Evolutionary conservation across 371 early-diverging fungal genomes (phyloP).

Genomic region (Rhizopus sp.): DNA sequence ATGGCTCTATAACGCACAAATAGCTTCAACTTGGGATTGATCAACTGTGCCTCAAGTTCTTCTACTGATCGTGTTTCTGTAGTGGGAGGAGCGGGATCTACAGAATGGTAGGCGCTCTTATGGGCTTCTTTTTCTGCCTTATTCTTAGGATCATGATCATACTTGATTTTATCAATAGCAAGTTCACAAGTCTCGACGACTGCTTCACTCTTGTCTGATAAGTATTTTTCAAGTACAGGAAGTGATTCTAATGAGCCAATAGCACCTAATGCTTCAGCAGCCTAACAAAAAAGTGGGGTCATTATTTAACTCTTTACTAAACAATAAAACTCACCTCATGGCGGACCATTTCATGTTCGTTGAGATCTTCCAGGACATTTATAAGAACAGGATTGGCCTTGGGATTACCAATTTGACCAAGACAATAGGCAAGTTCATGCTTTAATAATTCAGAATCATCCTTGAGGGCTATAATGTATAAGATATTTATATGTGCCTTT

Average conservation of each 20-base stretch:
- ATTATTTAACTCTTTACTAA: not conserved
- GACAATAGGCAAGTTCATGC: conserved; percentile 98
- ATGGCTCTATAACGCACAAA: conserved; percentile 98
- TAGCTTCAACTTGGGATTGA: conserved; percentile 74
- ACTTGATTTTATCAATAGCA: conserved; percentile 88
- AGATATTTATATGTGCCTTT: not conserved
- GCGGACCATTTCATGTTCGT: conserved; percentile 96
- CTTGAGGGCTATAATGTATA: conserved; percentile 60
- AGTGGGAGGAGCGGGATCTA: conserved; percentile 94
- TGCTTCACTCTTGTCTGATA: conserved; percentile 64
- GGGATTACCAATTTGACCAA: conserved; percentile 96
- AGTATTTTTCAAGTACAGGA: conserved; percentile 72
- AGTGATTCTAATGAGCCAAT: conserved; percentile 76
- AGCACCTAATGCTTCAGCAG: conserved; percentile 98
- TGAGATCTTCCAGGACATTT: conserved; percentile 65
- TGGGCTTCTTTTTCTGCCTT: conserved; percentile 42
- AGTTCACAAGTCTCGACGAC: conserved; percentile 96
- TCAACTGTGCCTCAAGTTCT: conserved; percentile 68
- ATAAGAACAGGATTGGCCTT: conserved; percentile 78
- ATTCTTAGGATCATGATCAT: conserved; percentile 62
- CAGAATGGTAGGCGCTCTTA: conserved; percentile 68
- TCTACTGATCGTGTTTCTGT: conserved; percentile 56
- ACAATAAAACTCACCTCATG: conserved; percentile 76
- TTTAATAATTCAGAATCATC: conserved; percentile 94
- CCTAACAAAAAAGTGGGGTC: conserved; percentile 44